phyloP scores from a whole-genome alignment of 176 grass and related monocot genomes.

The Aegilops longissima region DNA sequence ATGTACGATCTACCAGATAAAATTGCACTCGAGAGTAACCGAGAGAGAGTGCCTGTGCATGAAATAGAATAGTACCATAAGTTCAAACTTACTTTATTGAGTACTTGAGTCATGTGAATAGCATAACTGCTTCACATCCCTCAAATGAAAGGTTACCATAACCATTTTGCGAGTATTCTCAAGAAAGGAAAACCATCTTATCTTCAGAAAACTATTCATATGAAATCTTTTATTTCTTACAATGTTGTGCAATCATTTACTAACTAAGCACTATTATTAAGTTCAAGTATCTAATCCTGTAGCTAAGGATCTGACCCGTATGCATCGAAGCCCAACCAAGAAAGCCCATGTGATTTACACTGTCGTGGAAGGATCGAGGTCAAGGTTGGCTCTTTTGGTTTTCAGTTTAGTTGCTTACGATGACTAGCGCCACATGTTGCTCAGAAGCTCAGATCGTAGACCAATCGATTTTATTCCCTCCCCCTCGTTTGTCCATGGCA shows the following conservation, averaged over 20 bases:
- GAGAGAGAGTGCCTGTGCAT: not conserved
- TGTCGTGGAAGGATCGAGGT: not conserved
- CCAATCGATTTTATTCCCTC: not conserved
- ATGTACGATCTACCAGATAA: not conserved
- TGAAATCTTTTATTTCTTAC: not conserved
- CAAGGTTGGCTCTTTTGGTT: not conserved
- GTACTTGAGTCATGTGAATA: not conserved
- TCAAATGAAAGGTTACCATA: conserved; percentile 11
- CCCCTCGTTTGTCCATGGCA: not conserved
- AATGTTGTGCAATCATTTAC: not conserved
- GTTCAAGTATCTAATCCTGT: not conserved
- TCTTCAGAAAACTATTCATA: not conserved
- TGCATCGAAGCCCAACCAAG: not conserved
- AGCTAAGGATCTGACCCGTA: not conserved
- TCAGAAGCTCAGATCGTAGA: not conserved
- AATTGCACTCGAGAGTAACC: not conserved
- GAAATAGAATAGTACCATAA: conserved; percentile 8
- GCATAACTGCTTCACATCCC: not conserved
- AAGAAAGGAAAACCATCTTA: not conserved
- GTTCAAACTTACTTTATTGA: conserved; percentile 11
- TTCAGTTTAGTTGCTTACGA: not conserved
- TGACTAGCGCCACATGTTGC: not conserved
- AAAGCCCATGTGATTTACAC: not conserved
- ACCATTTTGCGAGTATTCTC: not conserved
- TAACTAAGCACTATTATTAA: conserved; percentile 3